Conservation (phyloP, 2,329 filamentous ascomycete species). For the Orbilia ellipsospora region DNA sequence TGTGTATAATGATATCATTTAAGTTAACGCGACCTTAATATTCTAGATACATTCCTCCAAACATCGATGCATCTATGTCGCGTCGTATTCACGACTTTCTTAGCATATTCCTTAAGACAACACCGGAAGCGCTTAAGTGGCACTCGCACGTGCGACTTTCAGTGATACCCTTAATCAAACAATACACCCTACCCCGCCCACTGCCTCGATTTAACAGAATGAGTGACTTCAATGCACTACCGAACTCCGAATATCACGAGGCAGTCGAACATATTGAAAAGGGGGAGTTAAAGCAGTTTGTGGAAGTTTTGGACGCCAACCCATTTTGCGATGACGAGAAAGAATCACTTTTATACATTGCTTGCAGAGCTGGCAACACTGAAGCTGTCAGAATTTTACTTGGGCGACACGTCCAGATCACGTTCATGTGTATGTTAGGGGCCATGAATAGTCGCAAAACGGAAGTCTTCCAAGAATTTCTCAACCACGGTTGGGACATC, state of each 20-base stretch:
- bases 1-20: no score
- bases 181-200: no score
- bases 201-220: no score
- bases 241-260: not conserved
- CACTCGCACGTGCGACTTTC: no score
- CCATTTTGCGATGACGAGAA: not conserved
- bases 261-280: not conserved
- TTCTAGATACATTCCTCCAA: no score
- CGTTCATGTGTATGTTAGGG: not conserved
- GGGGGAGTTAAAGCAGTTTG: not conserved
- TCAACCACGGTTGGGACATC: slow-evolving; percentile 4
- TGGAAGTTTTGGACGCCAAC: not conserved
- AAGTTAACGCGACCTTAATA: no score
- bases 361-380: not conserved
- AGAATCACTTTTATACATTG: not conserved
- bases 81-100: no score
- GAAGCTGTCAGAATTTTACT: not conserved
- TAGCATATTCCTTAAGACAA: no score
- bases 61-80: no score
- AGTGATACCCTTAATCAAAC: no score
- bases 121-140: no score
- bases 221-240: not conserved
- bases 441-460: not conserved
- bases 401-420: not conserved
- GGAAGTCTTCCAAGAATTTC: not conserved